Base-by-base conservation (phyloP, 164 flowering plant genomes). In the Chimonanthus salicifolius region DNA sequence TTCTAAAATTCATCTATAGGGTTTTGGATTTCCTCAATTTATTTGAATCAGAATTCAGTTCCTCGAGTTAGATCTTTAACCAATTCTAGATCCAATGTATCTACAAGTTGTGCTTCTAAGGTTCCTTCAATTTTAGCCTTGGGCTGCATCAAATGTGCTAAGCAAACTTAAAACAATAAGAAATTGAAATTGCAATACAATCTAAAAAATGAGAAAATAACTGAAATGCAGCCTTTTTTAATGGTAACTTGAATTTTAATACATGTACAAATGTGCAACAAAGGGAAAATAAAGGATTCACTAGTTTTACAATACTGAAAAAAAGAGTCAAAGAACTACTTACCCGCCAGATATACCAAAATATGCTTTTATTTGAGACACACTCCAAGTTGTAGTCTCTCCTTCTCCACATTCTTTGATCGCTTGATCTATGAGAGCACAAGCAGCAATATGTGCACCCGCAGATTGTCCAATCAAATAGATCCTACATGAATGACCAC, bases 301-400 rank as follows among this genome's bases (percentile, higher is more conserved):
- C 66, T 7, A 63, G 46, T 21, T 20, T 63, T 20, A 21, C 65
- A 63, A 18, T 21, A n/a, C 20, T 63, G 65, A 49, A 54, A 5
- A 13, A 54, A 13, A 54, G 33, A 33, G 8, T 60, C 62, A 45
- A 72, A 68, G 58, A 71, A 76, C 68, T 47, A 60, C 18, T 82
- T 88, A 95, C 99, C 98, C 98, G 84, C 98, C 98, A 79, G 99
- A 95, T 77, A 95, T 81, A 74, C 99, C 99, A 83, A 95, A 92
- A 82, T 89, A 95, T 71, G 94, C 89, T 75, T 89, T 93, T 65
- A 95, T 81, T 71, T 93, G 97, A 54, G 98, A 88, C 67, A 88
- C 88, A 71, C 94, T 92, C 97, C 98, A 92, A 66, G 88, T 79
- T 71, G 80, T 76, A 16, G 68, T 75, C 51, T 87, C 90, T 48